Conservation (phyloP, 495 filamentous ascomycete species). For the Neurospora pannonica region DNA sequence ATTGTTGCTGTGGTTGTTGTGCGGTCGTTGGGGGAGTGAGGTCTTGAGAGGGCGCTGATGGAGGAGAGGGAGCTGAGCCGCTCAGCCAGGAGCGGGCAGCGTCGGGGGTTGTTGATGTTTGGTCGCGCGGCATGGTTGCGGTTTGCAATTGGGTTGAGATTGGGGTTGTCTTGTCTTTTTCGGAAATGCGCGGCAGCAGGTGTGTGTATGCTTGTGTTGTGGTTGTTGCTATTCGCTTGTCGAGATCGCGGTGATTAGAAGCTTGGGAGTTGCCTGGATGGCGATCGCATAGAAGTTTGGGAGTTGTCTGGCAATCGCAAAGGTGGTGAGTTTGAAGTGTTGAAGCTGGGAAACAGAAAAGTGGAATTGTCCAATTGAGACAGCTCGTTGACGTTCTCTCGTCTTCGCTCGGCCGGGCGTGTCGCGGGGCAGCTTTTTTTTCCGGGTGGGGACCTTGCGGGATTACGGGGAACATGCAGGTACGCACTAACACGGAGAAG, state of each 20-base stretch:
- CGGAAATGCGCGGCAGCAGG: background rate
- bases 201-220: background rate
- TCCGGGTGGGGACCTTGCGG: background rate
- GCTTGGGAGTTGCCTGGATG: background rate
- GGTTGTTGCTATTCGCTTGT: background rate
- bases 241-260: background rate
- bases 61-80: background rate
- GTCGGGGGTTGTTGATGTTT: background rate
- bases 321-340: background rate
- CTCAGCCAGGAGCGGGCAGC: background rate
- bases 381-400: background rate
- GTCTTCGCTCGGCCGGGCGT: background rate
- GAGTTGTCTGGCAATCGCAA: background rate
- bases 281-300: background rate
- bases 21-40: background rate
- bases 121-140: background rate
- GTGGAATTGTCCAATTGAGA: background rate
- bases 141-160: background rate
- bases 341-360: background rate
- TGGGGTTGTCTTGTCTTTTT: background rate
- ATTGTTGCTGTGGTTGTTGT: background rate
- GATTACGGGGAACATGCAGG: background rate
- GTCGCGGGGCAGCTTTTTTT: background rate
- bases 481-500: background rate
- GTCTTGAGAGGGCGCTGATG: background rate